Conservation (phyloP, 1,139 yeast species). For the Groenewaldozyma sp. region DNA sequence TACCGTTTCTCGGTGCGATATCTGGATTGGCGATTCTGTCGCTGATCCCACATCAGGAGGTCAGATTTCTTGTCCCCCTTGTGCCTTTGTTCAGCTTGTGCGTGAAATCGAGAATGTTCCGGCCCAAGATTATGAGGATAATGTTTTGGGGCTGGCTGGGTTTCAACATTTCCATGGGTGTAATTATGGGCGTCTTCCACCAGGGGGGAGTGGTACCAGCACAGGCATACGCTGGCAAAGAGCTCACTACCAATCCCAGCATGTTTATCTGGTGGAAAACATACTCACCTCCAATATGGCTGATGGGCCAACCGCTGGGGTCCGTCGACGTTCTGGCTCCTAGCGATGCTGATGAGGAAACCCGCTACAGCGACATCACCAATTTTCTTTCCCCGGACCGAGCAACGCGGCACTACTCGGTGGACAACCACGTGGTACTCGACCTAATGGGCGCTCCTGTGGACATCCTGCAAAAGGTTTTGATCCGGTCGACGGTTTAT, state of each 20-base stretch:
- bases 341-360: constrained; percentile 24
- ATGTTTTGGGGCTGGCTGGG: constrained; percentile 46
- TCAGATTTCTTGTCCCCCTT: constrained; percentile 71
- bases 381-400: constrained; percentile 20
- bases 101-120: constrained; percentile 34
- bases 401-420: neutral
- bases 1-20: constrained; percentile 43
- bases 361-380: constrained; percentile 27
- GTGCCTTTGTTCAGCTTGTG: constrained; percentile 64
- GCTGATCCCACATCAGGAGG: constrained; percentile 80
- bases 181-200: constrained; percentile 71
- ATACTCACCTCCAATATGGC: constrained; percentile 87
- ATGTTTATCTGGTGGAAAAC: constrained; percentile 74
- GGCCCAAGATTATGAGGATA: constrained; percentile 12
- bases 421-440: constrained; percentile 26
- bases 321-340: constrained; percentile 23
- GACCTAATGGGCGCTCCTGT: constrained; percentile 53
- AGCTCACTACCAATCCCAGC: constrained; percentile 21
- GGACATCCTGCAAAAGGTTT: constrained; percentile 21
- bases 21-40: constrained; percentile 61
- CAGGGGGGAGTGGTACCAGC: constrained; percentile 86
- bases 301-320: constrained; percentile 39
- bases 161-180: constrained; percentile 53
- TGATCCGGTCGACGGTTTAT: constrained; percentile 10
- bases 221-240: constrained; percentile 33